A percentile compares a stretch with the other conserved stretches of the same genome.
Evolutionary conservation across 129 eudicot species (phyloP).

Genomic region (Gnaphalium uliginosum): DNA sequence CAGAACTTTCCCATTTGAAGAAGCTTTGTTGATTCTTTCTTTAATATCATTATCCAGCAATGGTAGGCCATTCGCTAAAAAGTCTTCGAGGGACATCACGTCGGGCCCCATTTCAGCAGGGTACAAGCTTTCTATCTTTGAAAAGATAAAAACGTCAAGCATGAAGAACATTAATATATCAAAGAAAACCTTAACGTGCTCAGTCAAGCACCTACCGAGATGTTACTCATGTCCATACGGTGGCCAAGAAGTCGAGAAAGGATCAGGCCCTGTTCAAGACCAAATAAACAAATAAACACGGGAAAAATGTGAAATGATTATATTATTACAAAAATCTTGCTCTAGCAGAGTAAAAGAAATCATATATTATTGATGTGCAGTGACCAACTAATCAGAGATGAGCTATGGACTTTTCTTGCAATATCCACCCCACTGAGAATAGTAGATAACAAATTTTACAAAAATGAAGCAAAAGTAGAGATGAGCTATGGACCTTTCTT

Average conservation of each 20-base stretch:
- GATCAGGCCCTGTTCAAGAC: constrained; percentile 68
- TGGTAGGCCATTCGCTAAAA: constrained; percentile 71
- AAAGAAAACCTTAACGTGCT: constrained; percentile 6
- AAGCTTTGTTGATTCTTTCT: constrained; percentile 62
- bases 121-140: constrained; percentile 80
- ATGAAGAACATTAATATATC: constrained; percentile 7
- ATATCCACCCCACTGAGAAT: too few species aligned
- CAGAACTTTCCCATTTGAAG: constrained; percentile 72
- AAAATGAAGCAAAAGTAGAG: constrained; percentile 9
- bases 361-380: not conserved
- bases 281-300: not conserved
- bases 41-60: constrained; percentile 68
- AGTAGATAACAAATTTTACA: not conserved
- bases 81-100: constrained; percentile 71
- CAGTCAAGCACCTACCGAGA: constrained; percentile 46
- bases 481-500: constrained; percentile 65
- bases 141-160: constrained; percentile 15
- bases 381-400: not conserved
- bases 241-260: constrained; percentile 92
- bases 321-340: not conserved
- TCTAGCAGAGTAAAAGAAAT: constrained; percentile 8
- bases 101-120: constrained; percentile 80
- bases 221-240: constrained; percentile 61
- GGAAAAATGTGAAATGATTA: not conserved
- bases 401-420: not conserved